Base-by-base conservation (phyloP, 306 rosid genomes). In the Rosa chinensis region DNA sequence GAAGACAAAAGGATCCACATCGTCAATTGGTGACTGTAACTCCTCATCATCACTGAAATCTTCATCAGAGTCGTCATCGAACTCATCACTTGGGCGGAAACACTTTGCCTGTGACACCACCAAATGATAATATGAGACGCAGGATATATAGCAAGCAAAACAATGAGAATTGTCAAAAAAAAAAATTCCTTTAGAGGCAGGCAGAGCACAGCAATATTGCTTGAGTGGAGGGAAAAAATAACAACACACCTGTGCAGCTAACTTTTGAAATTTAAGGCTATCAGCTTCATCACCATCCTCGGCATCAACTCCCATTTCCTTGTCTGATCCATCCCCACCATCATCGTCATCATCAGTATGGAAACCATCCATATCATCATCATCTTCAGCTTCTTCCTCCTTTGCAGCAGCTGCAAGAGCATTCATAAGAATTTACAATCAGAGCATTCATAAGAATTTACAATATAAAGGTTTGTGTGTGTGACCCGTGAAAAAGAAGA, bases 1-100 rank as follows among this genome's bases (percentile, higher is more conserved):
- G 86, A 91, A 83, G 77, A 96, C 74, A 81, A 96, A 96, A 62
- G 99, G 99, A 88, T 96, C 99, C 82, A 96, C 94, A 28, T 96
- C 99, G 37, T 96, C 99, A 68, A 96, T 89, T 55, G 99, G 99
- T 11, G 99, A 96, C 79, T 96, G 99, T 87, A 93, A 86, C 88
- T 91, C 99, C 84, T 96, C 99, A 68, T 96, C 98, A 53, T 96
- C 99, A 73, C 96, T 93, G 70, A 81, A 96, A 75, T 91, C 98
- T 42, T 96, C 98, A 72, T 93, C 99, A 0, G 97, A 88, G 80
- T 96, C 94, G 0, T 91, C 94, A 16, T 93, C 96, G 4, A 87
- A 87, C 5, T 77, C 85, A 5, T 91, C 97, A 70, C 43, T 58
- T 12, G 92, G 92, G 52, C 92, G 91, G 76, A 96, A 96, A 80